These are phyloP conservation scores for Delonix regia DNA, from an alignment of 306 rosid genomes.

Conservation along the genomic window DNA sequence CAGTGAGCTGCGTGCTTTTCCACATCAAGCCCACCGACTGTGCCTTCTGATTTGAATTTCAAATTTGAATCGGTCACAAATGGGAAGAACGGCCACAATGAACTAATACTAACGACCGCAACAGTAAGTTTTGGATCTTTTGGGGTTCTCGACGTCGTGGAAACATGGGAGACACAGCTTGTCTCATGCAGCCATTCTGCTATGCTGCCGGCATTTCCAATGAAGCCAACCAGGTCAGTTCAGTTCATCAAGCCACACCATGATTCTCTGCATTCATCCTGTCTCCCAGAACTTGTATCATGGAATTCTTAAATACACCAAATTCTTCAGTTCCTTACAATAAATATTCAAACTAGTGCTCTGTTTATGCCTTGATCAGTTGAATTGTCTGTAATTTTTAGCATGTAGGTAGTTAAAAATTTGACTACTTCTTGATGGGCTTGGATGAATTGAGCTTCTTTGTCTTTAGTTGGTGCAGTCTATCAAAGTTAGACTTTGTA, in stretches of 20 bases:
- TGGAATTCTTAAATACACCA: not conserved
- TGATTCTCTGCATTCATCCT: not conserved
- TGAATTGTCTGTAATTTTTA: not conserved
- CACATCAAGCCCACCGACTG: slow-evolving; percentile 15
- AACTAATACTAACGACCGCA: slow-evolving; percentile 14
- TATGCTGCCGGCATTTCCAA: slow-evolving; percentile 57
- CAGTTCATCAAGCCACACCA: slow-evolving; percentile 21
- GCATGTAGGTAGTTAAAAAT: not conserved
- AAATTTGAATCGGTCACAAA: slow-evolving; percentile 51
- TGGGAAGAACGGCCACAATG: slow-evolving; percentile 31
- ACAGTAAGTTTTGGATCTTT: slow-evolving; percentile 43
- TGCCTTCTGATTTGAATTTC: slow-evolving; percentile 51
- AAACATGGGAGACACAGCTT: slow-evolving; percentile 71
- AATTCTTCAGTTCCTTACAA: not conserved
- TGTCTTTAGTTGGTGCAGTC: not conserved
- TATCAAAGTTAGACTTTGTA: not conserved
- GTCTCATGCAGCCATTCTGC: slow-evolving; percentile 76
- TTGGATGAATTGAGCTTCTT: not conserved
- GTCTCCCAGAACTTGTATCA: slow-evolving; percentile 2
- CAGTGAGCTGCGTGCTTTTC: slow-evolving; percentile 11
- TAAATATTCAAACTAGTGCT: not conserved
- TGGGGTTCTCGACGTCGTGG: slow-evolving; percentile 17
- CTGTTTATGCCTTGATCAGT: not conserved
- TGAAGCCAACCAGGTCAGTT: slow-evolving; percentile 66
- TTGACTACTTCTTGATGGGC: not conserved